Conservation (phyloP, 148 eudicot species). For the Vaccinium darrowii region DNA sequence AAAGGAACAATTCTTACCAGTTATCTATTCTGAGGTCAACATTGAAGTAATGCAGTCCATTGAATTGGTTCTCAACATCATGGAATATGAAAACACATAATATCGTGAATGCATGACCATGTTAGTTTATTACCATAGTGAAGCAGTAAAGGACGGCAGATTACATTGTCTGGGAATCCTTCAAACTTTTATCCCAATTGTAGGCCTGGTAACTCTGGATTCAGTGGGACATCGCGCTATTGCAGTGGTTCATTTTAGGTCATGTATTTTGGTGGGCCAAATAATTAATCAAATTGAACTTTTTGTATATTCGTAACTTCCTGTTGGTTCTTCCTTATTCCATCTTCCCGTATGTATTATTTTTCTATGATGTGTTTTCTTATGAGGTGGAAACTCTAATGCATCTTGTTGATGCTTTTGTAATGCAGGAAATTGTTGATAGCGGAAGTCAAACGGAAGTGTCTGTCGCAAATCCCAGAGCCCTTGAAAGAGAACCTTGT, state of each 20-base stretch:
- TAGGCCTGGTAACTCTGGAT: not conserved
- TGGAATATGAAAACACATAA: not conserved
- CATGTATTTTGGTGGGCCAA: not conserved
- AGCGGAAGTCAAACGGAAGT: constrained; percentile 56
- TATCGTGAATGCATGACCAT: not conserved
- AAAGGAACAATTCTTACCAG: not conserved
- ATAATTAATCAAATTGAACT: not conserved
- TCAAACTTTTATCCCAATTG: not conserved
- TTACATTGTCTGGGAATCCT: not conserved
- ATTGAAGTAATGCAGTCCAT: not conserved
- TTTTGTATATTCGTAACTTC: not conserved
- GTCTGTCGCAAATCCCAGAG: constrained; percentile 65
- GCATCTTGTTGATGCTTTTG: constrained; percentile 3
- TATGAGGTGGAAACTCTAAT: not conserved
- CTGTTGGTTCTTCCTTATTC: not conserved
- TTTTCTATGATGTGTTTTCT: not conserved
- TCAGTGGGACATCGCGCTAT: not conserved
- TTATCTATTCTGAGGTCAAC: not conserved
- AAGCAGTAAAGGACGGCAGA: not conserved
- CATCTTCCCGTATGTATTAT: not conserved
- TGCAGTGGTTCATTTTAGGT: not conserved
- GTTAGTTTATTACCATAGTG: not conserved
- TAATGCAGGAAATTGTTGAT: constrained; percentile 66
- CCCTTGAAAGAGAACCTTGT: constrained; percentile 66
- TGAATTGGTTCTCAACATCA: not conserved